These are phyloP conservation scores for Kingdonia uniflora DNA, from an alignment of 164 flowering plant genomes.

Conservation along the genomic window DNA sequence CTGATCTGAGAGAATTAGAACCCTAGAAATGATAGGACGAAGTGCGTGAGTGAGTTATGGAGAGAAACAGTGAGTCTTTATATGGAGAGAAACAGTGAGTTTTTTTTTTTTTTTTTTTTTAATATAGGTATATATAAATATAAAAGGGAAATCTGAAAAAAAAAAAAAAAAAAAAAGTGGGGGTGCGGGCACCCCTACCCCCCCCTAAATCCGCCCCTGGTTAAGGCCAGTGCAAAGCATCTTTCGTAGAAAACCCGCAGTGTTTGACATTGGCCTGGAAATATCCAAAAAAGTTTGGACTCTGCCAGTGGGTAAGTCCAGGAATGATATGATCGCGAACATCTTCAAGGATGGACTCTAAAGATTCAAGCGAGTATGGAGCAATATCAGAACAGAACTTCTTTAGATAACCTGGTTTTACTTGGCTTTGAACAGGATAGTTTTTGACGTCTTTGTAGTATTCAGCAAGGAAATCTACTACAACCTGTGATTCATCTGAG, in stretches of 20 bases:
- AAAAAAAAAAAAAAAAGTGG: no score
- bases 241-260: slow-evolving; percentile 16
- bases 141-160: no score
- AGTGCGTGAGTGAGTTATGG: no score
- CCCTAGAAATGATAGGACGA: no score
- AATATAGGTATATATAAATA: no score
- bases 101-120: no score
- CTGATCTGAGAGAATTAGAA: no score
- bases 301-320: slow-evolving; percentile 20
- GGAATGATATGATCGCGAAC: slow-evolving; percentile 9
- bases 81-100: no score
- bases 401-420: slow-evolving; percentile 6
- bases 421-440: slow-evolving; percentile 10
- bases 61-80: no score
- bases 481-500: not conserved
- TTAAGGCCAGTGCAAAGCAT: slow-evolving; percentile 20
- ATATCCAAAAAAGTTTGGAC: slow-evolving; percentile 18
- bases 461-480: slow-evolving; percentile 1
- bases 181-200: no score
- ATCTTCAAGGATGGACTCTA: slow-evolving; percentile 9
- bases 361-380: not conserved
- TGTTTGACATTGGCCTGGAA: slow-evolving; percentile 16
- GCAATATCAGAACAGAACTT: not conserved
- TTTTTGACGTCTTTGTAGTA: slow-evolving; percentile 6
- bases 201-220: no score